These are phyloP conservation scores for Blastobotrys peoriensis DNA, from an alignment of 805 yeast genomes.

Conservation along the genomic window DNA sequence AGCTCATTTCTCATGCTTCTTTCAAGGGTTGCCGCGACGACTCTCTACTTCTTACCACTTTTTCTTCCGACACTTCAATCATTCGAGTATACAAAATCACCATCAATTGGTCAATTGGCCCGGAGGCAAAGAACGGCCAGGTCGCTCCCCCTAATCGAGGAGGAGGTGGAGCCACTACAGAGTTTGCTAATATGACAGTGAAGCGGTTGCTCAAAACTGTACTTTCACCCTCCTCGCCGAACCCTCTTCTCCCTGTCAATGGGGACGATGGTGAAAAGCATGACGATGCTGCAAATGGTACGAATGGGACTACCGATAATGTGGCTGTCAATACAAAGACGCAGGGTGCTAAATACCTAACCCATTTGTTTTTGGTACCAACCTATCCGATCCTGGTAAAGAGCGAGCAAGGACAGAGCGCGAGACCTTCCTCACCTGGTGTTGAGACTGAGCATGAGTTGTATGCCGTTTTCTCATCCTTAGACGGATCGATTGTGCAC, in stretches of 20 bases:
- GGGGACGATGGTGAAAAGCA: not conserved
- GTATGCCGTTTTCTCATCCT: slow-evolving; percentile 14
- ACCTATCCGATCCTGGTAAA: not conserved
- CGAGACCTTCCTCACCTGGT: not conserved
- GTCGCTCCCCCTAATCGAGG: slow-evolving; percentile 5
- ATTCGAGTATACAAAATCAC: slow-evolving; percentile 25
- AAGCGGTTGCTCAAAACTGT: slow-evolving; percentile 8
- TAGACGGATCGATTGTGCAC: slow-evolving; percentile 5
- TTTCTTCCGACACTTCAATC: slow-evolving; percentile 16
- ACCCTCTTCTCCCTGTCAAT: not conserved
- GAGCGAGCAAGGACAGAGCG: not conserved
- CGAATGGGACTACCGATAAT: not conserved
- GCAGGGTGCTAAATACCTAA: slow-evolving; percentile 3
- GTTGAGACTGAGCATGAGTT: slow-evolving; percentile 12
- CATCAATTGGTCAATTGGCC: slow-evolving; percentile 25
- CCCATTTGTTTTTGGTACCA: slow-evolving; percentile 15
- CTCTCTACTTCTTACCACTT: slow-evolving; percentile 26
- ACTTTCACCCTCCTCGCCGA: slow-evolving; percentile 4
- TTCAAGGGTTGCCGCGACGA: slow-evolving; percentile 23
- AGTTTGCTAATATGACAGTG: slow-evolving; percentile 2
- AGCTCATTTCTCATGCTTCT: slow-evolving; percentile 24
- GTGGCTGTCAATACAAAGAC: not conserved
- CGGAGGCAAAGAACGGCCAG: slow-evolving; percentile 6
- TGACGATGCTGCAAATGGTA: not conserved
- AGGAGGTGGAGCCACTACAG: slow-evolving; percentile 8